phyloP scores from a whole-genome alignment of 192 early-diverging fungal species.

The Dispira parvispora region DNA sequence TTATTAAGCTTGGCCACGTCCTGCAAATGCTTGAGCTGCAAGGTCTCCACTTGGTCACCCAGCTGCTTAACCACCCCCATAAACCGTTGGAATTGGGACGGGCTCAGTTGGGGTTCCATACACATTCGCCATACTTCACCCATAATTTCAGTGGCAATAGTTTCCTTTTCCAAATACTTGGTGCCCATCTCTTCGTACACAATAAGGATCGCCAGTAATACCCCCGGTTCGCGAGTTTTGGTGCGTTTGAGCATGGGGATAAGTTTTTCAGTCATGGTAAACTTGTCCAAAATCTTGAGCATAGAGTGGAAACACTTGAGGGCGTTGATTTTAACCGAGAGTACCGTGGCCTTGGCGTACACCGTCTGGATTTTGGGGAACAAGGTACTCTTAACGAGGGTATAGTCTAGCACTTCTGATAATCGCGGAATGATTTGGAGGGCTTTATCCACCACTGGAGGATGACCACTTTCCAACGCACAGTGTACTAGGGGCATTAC shows the following conservation, averaged over 20 bases:
- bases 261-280: conserved; percentile 51
- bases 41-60: conserved; percentile 34
- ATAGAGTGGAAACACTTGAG: conserved; percentile 51
- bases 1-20: conserved; percentile 32
- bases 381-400: conserved; percentile 40
- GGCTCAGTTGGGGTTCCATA: conserved; percentile 48
- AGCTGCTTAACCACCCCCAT: conserved; percentile 39
- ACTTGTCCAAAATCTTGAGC: conserved; percentile 46
- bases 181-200: conserved; percentile 63
- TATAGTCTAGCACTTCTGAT: conserved; percentile 36
- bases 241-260: conserved; percentile 63
- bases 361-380: conserved; percentile 59
- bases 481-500: conserved; percentile 60
- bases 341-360: conserved; percentile 43
- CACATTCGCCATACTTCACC: conserved; percentile 62
- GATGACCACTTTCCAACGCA: conserved; percentile 35
- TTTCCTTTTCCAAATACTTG: conserved; percentile 48
- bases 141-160: conserved; percentile 56
- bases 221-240: conserved; percentile 54
- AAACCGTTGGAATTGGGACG: conserved; percentile 52
- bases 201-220: conserved; percentile 58
- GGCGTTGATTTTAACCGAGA: conserved; percentile 54
- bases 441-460: conserved; percentile 45
- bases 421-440: conserved; percentile 41
- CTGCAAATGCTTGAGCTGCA: conserved; percentile 41